Conservation (phyloP, 2,329 filamentous ascomycete genomes). For the Diaporthe capsici region DNA sequence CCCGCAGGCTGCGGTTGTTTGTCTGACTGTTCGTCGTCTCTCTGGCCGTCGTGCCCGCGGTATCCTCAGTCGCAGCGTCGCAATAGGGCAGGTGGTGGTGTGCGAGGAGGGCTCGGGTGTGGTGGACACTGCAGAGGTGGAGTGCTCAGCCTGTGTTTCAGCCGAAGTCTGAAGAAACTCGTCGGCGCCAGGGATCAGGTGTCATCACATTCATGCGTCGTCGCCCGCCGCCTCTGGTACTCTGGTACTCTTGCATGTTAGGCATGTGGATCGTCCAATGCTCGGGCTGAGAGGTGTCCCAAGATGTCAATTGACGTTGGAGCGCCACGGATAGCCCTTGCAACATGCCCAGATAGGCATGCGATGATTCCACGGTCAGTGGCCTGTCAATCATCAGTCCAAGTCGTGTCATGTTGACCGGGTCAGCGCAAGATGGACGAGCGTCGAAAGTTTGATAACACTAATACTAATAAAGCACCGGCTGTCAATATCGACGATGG, state of each 20-base stretch:
- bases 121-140: conserved; percentile 32
- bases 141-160: conserved; percentile 34
- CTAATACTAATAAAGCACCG: conserved; percentile 9
- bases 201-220: conserved; percentile 34
- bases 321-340: conserved; percentile 18
- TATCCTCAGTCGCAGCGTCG: conserved; percentile 15
- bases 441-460: neutral
- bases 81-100: conserved; percentile 31
- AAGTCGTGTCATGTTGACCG: neutral
- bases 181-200: conserved; percentile 30
- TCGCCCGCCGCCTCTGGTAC: neutral
- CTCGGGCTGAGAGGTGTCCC: conserved; percentile 10
- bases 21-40: neutral
- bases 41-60: neutral
- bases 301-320: conserved; percentile 18
- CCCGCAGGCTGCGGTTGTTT: conserved; percentile 12
- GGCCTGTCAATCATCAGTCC: neutral
- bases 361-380: conserved; percentile 9
- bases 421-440: neutral
- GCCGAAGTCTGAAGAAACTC: conserved; percentile 35
- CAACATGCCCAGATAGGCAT: conserved; percentile 22
- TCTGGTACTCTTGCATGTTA: neutral
- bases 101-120: conserved; percentile 27
- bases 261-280: conserved; percentile 25
- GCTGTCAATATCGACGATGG: conserved; percentile 20